These are phyloP conservation scores for Paulownia fortunei DNA, from an alignment of 257 asterid species.

Conservation along the genomic window DNA sequence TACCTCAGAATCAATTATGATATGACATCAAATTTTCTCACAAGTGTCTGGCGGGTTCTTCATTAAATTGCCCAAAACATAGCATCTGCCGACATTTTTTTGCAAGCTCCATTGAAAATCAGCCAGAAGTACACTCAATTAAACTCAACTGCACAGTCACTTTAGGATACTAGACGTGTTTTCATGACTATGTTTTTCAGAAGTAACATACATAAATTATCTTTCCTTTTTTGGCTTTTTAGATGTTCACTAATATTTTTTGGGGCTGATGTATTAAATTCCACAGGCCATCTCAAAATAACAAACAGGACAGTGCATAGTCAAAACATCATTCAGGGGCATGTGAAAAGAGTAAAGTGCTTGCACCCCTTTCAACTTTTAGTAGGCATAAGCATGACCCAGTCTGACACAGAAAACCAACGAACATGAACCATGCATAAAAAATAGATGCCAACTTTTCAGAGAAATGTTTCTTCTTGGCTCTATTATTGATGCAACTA, in stretches of 20 bases:
- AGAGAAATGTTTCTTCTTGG: conserved; percentile 32
- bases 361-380: conserved; percentile 39
- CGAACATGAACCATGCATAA: conserved; percentile 38
- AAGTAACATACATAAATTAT: neutral
- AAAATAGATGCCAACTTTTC: conserved; percentile 32
- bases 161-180: neutral
- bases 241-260: neutral
- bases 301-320: conserved; percentile 33
- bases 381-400: conserved; percentile 33
- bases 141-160: neutral
- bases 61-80: too few relatives aligned
- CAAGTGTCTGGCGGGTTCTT: neutral
- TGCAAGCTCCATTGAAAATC: too few relatives aligned
- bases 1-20: neutral
- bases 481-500: conserved; percentile 35
- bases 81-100: too few relatives aligned
- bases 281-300: conserved; percentile 13
- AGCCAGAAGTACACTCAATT: neutral
- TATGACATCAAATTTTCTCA: neutral
- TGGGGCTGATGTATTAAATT: conserved; percentile 14
- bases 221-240: conserved; percentile 4
- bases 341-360: conserved; percentile 60
- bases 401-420: conserved; percentile 43
- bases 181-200: neutral
- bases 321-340: conserved; percentile 48